Evolutionary conservation across 1,284 basidiomycete genomes (phyloP).

Genomic region (Boletus albobrunnescens): DNA sequence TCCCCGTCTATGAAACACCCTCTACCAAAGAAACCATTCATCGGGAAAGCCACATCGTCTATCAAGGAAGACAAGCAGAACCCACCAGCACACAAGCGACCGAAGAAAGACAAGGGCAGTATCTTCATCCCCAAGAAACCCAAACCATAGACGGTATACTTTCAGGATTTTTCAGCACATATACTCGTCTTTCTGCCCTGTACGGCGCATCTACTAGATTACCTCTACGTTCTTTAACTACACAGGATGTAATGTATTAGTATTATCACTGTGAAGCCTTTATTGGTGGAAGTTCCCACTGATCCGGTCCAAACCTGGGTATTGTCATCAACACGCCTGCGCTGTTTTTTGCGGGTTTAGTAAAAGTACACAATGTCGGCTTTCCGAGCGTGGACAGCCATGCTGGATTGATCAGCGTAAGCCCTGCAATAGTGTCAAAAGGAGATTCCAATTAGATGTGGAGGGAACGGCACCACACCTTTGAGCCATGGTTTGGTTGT

Average conservation of each 20-base stretch:
- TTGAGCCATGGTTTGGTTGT: conserved; percentile 79
- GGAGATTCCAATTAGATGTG: neutral
- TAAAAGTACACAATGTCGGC: conserved; percentile 80
- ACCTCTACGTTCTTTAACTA: conserved; percentile 5
- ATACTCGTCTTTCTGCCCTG: neutral
- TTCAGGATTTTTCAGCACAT: conserved; percentile 1
- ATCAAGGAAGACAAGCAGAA: conserved; percentile 11
- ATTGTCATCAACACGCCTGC: conserved; percentile 64
- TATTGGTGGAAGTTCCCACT: conserved; percentile 82
- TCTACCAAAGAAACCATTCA: neutral
- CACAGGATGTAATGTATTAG: conserved; percentile 15
- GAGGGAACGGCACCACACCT: conserved; percentile 44
- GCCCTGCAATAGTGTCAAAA: conserved; percentile 42
- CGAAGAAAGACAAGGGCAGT: conserved; percentile 40
- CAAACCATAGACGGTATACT: conserved; percentile 20
- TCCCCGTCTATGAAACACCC: conserved; percentile 11
- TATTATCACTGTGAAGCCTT: conserved; percentile 38
- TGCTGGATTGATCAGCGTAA: conserved; percentile 83
- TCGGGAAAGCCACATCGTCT: neutral
- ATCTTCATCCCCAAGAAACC: conserved; percentile 51
- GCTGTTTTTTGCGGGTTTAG: conserved; percentile 76
- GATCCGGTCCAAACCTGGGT: conserved; percentile 78
- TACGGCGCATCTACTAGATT: conserved; percentile 7
- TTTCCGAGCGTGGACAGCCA: conserved; percentile 86
- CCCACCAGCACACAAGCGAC: conserved; percentile 33